Conservation (phyloP, 768 basidiomycete genomes). For the Hygrocybe coccinea region DNA sequence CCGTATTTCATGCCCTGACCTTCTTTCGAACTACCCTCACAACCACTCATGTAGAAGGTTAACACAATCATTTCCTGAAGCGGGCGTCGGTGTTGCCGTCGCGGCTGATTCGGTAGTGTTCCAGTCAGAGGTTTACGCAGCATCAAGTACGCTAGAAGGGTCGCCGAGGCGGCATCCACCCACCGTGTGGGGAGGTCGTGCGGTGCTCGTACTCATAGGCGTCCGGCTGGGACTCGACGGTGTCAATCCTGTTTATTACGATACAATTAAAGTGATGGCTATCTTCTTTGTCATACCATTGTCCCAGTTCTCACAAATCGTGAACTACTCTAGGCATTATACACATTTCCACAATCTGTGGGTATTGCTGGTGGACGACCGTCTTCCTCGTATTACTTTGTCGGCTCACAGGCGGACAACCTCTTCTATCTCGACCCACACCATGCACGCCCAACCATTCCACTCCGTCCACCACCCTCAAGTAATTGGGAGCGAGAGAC, state of each 20-base stretch:
- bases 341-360: slow-evolving; percentile 91
- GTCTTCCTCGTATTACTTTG: slow-evolving; percentile 97
- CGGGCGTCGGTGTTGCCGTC: slow-evolving; percentile 74
- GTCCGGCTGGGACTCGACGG: slow-evolving; percentile 86
- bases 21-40: not conserved
- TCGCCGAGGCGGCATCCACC: not conserved
- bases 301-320: not conserved
- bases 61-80: slow-evolving; percentile 72
- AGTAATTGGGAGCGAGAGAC: slow-evolving; percentile 11
- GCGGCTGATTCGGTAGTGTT: slow-evolving; percentile 81
- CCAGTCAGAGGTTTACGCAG: slow-evolving; percentile 79
- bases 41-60: slow-evolving; percentile 49
- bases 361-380: slow-evolving; percentile 97
- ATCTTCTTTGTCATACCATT: not conserved
- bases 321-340: slow-evolving; percentile 53
- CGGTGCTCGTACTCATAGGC: slow-evolving; percentile 83
- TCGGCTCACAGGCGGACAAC: slow-evolving; percentile 84
- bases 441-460: slow-evolving; percentile 71
- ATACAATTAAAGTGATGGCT: slow-evolving; percentile 51
- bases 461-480: slow-evolving; percentile 48
- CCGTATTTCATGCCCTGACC: slow-evolving; percentile 17
- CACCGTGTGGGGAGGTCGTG: slow-evolving; percentile 67
- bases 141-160: slow-evolving; percentile 44
- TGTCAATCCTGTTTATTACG: slow-evolving; percentile 93
- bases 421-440: slow-evolving; percentile 82